Percentiles rank a stretch among this genome's conserved stretches.
Conservation (phyloP, 345 rosid genomes). For the Eucalyptus lansdowneana region DNA sequence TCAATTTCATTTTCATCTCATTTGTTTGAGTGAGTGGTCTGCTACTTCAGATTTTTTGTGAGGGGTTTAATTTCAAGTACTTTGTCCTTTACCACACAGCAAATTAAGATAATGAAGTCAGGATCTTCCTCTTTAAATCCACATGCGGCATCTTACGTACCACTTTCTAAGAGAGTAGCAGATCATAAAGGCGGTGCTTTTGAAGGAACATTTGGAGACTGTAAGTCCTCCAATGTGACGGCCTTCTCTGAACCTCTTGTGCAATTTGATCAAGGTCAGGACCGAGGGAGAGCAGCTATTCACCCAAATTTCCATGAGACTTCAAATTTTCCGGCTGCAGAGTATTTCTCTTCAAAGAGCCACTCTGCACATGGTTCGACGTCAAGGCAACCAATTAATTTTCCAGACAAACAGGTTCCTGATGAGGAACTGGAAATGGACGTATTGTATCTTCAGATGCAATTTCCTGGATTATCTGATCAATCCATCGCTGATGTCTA, state of each 20-base stretch:
- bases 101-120: conserved; percentile 35
- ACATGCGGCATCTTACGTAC: conserved; percentile 60
- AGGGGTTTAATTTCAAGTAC: background rate
- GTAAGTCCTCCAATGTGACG: conserved; percentile 5
- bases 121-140: conserved; percentile 68
- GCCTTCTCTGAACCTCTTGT: conserved; percentile 11
- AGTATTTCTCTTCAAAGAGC: conserved; percentile 6
- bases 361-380: conserved; percentile 21
- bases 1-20: background rate
- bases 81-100: background rate
- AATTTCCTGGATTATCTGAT: conserved; percentile 55
- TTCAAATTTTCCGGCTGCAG: conserved; percentile 1
- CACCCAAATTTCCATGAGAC: conserved; percentile 8
- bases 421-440: conserved; percentile 66
- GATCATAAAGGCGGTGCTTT: conserved; percentile 1
- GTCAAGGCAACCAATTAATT: conserved; percentile 3
- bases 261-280: conserved; percentile 8
- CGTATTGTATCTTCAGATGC: conserved; percentile 53
- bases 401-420: conserved; percentile 22
- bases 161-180: conserved; percentile 49
- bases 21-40: background rate
- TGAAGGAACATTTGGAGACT: background rate
- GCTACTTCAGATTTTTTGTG: background rate
- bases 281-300: conserved; percentile 10
- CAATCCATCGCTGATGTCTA: conserved; percentile 69